Evolutionary conservation across 2,329 filamentous ascomycete species (phyloP).

Genomic region (Ophiostoma sp.): DNA sequence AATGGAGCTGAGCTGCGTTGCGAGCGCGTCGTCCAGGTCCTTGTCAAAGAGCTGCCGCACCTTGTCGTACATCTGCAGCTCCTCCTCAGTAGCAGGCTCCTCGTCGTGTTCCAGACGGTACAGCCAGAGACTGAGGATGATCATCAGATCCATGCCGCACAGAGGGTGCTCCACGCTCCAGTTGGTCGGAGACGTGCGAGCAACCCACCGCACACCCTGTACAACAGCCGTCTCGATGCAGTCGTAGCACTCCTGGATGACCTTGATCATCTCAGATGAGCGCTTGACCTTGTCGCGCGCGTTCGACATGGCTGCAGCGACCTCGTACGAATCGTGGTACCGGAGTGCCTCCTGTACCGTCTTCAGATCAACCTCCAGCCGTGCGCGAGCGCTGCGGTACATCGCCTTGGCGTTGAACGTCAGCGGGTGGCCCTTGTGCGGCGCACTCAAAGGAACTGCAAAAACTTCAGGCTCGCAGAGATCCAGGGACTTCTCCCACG

Average conservation of each 20-base stretch:
- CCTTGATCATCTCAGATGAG: conserved; percentile 95
- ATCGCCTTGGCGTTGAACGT: conserved; percentile 98
- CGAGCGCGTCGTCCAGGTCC: conserved; percentile 76
- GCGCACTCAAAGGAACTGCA: conserved; percentile 82
- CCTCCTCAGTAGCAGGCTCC: conserved; percentile 78
- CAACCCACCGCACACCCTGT: conserved; percentile 95
- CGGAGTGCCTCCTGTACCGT: conserved; percentile 91
- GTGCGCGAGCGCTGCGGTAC: conserved; percentile 87
- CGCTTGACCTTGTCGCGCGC: conserved; percentile 91
- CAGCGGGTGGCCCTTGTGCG: conserved; percentile 90
- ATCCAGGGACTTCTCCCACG: conserved; percentile 96
- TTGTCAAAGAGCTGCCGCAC: conserved; percentile 85
- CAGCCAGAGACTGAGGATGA: conserved; percentile 95
- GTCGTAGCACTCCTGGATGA: conserved; percentile 95
- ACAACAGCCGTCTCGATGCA: conserved; percentile 94
- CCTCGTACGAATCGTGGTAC: conserved; percentile 95
- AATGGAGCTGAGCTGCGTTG: conserved; percentile 83
- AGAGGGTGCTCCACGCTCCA: conserved; percentile 98
- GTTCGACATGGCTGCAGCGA: conserved; percentile 92
- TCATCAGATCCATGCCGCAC: conserved; percentile 94
- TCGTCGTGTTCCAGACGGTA: conserved; percentile 99
- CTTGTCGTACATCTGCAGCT: conserved; percentile 87
- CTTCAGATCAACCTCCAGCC: conserved; percentile 92
- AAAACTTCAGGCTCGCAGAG: conserved; percentile 88
- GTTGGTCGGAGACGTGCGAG: conserved; percentile 94